phyloP scores from a whole-genome alignment of 305 asterid species.

The Solanum hybrid region DNA sequence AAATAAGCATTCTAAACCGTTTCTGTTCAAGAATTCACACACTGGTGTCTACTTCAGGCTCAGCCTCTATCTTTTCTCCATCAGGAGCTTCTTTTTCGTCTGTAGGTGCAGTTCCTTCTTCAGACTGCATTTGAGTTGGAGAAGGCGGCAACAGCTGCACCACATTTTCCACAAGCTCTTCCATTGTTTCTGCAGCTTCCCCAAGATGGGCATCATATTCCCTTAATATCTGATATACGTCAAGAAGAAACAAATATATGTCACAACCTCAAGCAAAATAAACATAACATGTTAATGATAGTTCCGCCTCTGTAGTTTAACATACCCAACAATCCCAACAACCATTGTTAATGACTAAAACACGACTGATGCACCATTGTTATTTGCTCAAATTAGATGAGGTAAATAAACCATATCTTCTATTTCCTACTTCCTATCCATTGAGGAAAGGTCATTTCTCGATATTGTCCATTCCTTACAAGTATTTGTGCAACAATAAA shows the following conservation, averaged over 20 bases:
- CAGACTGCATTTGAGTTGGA: constrained; percentile 27
- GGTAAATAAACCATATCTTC: not conserved
- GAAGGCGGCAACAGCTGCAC: constrained; percentile 38
- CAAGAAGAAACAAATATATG: not conserved
- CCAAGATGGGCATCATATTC: constrained; percentile 43
- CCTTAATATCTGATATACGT: constrained; percentile 43
- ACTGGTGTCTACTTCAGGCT: not conserved
- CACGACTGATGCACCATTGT: not conserved
- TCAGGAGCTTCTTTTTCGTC: constrained; percentile 13
- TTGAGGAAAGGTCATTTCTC: not conserved
- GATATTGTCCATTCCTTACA: not conserved
- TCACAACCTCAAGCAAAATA: not conserved
- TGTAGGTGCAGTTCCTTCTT: constrained; percentile 2
- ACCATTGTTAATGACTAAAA: not conserved
- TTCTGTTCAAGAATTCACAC: not conserved
- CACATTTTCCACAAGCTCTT: constrained; percentile 31
- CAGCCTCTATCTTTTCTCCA: not conserved
- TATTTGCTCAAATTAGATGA: not conserved
- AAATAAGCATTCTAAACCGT: not conserved
- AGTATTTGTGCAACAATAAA: not conserved
- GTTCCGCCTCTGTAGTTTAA: not conserved
- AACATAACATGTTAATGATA: not conserved
- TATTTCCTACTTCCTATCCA: not conserved
- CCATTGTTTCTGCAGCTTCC: constrained; percentile 26
- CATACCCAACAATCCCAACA: not conserved